Conservation (phyloP, 2,329 filamentous ascomycete genomes). For the Cladosporium velox region DNA sequence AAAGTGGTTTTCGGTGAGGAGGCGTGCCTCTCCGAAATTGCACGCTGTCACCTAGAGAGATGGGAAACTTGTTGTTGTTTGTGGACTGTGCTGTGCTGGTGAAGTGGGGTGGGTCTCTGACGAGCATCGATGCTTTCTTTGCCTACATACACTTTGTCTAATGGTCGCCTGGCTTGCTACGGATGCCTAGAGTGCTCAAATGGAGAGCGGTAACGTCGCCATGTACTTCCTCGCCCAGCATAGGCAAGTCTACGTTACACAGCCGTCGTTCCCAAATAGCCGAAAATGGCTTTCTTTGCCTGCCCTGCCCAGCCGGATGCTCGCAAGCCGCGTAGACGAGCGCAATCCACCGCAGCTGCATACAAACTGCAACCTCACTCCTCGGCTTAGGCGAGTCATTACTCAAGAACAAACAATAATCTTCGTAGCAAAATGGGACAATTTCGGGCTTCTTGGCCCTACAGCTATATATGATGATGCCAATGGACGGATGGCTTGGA, state of each 20-base stretch:
- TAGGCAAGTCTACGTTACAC: background rate
- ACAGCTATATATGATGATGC: background rate
- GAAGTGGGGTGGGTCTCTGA: background rate
- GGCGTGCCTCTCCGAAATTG: background rate
- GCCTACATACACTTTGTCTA: background rate
- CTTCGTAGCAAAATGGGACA: background rate
- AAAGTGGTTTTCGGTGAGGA: background rate
- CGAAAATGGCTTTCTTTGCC: background rate
- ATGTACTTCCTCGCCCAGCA: background rate
- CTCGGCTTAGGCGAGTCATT: background rate
- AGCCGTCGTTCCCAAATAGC: background rate
- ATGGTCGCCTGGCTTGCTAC: background rate
- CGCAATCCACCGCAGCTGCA: background rate
- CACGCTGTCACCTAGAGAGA: background rate
- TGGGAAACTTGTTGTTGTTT: background rate
- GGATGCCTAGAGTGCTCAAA: background rate
- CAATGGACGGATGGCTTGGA: slow-evolving; percentile 2
- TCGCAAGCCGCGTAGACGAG: background rate
- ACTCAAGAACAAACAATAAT: background rate
- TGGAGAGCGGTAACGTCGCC: background rate
- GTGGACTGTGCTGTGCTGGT: background rate
- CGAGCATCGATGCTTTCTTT: background rate
- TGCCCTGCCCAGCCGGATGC: slow-evolving; percentile 5
- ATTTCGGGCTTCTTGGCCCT: background rate
- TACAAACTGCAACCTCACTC: slow-evolving; percentile 1